phyloP scores from a whole-genome alignment of 2,329 filamentous ascomycete species.

The Xylariaceae sp. region DNA sequence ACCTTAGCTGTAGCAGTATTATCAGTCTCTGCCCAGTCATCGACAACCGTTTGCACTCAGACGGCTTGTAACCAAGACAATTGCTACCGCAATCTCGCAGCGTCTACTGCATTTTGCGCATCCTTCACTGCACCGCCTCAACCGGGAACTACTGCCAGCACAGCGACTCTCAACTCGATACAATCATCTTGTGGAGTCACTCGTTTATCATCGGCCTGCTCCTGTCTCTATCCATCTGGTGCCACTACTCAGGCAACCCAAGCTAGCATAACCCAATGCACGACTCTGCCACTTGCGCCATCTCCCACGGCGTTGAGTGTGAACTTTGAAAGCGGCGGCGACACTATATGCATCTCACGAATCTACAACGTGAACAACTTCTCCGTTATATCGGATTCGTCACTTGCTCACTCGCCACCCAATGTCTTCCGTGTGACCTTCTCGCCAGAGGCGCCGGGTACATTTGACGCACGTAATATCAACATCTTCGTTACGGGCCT shows the following conservation, averaged over 20 bases:
- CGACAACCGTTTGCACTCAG: slow-evolving; percentile 17
- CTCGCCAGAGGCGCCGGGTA: slow-evolving; percentile 10
- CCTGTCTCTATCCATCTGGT: slow-evolving; percentile 21
- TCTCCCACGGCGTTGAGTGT: slow-evolving; percentile 9
- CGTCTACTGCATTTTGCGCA: slow-evolving; percentile 19
- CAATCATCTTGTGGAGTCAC: slow-evolving; percentile 17
- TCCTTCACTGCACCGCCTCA: slow-evolving; percentile 17
- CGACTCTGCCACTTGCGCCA: slow-evolving; percentile 14
- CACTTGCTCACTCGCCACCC: slow-evolving; percentile 15
- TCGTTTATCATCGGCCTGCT: slow-evolving; percentile 16
- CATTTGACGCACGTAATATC: slow-evolving; percentile 11
- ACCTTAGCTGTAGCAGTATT: slow-evolving; percentile 1
- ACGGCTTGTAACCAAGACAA: slow-evolving; percentile 21
- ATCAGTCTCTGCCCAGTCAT: slow-evolving; percentile 10
- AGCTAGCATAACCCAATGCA: slow-evolving; percentile 22
- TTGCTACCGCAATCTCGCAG: slow-evolving; percentile 19
- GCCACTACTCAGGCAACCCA: slow-evolving; percentile 15
- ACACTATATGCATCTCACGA: slow-evolving; percentile 12
- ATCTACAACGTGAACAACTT: slow-evolving; percentile 19
- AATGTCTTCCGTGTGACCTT: slow-evolving; percentile 22
- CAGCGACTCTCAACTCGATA: slow-evolving; percentile 7
- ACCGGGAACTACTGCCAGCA: slow-evolving; percentile 10
- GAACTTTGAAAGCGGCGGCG: slow-evolving; percentile 11
- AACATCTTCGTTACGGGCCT: slow-evolving; percentile 17
- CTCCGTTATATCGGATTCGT: slow-evolving; percentile 10